phyloP scores from a whole-genome alignment of 1,284 basidiomycete genomes.

The Gymnopus androsaceus region DNA sequence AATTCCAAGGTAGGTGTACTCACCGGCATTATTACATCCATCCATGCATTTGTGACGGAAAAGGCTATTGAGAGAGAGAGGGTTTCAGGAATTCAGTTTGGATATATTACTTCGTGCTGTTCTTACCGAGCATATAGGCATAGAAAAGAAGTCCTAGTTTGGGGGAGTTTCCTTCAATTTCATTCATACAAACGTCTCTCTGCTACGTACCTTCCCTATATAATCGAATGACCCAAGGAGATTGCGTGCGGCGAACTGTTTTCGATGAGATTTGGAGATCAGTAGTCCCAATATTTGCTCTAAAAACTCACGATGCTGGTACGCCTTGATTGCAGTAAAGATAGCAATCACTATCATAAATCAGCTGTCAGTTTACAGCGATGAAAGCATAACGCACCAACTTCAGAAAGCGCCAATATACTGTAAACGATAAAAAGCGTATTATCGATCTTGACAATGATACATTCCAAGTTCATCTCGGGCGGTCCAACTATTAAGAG shows the following conservation, averaged over 20 bases:
- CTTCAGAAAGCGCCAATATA: constrained; percentile 40
- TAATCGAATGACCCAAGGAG: constrained; percentile 38
- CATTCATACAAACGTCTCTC: neutral
- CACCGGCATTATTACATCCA: constrained; percentile 39
- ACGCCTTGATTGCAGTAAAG: constrained; percentile 39
- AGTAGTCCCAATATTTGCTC: neutral
- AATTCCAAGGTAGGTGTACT: constrained; percentile 18
- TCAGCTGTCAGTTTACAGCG: neutral
- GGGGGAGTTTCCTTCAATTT: neutral
- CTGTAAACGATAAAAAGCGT: constrained; percentile 42
- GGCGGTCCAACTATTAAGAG: neutral
- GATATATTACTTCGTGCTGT: neutral
- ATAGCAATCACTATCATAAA: constrained; percentile 33
- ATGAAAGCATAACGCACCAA: constrained; percentile 36
- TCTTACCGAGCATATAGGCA: constrained; percentile 37
- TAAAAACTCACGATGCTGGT: constrained; percentile 34
- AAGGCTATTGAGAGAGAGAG: constrained; percentile 32
- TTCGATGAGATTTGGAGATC: neutral
- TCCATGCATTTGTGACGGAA: constrained; percentile 41
- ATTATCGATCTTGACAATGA: constrained; percentile 31
- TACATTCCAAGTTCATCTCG: constrained; percentile 30
- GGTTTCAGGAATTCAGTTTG: too few species aligned
- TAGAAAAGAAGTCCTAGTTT: constrained; percentile 45
- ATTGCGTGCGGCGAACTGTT: constrained; percentile 37
- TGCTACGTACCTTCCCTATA: constrained; percentile 41